Base-by-base conservation (phyloP, 1,284 basidiomycete genomes). In the Grifola frondosa region DNA sequence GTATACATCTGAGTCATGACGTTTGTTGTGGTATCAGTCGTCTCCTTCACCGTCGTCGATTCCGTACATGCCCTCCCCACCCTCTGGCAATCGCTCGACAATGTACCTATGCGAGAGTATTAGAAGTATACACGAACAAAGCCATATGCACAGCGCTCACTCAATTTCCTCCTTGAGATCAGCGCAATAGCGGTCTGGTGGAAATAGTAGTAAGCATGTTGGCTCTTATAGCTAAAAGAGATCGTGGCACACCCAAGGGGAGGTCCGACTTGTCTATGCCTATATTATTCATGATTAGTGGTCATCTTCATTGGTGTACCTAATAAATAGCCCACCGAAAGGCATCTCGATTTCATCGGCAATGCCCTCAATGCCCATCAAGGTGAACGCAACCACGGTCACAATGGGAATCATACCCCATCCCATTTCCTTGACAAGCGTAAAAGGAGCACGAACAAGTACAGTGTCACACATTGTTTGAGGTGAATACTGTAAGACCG, bases 291-390 rank as follows among this genome's bases (percentile, higher is more conserved):
- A 16, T n/a, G 8, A 30, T 16, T n/a, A 3, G 9, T 7, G 3
- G 17, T 37, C 30, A 30, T 30, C 11, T 13, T 12, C 11, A 10
- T n/a, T n/a, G 5, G 9, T 15, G 2, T 11, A 12, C 26, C 13
- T 16, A 31, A 20, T 10, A 12, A 3, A 26, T 45, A 29, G 65
- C 74, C 44, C 49, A 84, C 84, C 86, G 49, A 88, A 89, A 3
- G 92, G 92, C 84, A 89, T 88, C 63, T 95, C 92, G 51, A 94
- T 90, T 66, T 93, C 84, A 50, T 92, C 85, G 1, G 91, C 91
- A 50, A 96, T 94, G 9, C 91, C 91, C 67, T 96, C 93, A 41
- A 96, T 87, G 10, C 91, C 92, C 85, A 93, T 92, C 49, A 95
- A 77, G 4, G 88, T 93, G 67, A 95, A 91, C 11, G 88, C 84